These are phyloP conservation scores for Trametes sanguinea DNA, from an alignment of 768 basidiomycete species.

Conservation along the genomic window DNA sequence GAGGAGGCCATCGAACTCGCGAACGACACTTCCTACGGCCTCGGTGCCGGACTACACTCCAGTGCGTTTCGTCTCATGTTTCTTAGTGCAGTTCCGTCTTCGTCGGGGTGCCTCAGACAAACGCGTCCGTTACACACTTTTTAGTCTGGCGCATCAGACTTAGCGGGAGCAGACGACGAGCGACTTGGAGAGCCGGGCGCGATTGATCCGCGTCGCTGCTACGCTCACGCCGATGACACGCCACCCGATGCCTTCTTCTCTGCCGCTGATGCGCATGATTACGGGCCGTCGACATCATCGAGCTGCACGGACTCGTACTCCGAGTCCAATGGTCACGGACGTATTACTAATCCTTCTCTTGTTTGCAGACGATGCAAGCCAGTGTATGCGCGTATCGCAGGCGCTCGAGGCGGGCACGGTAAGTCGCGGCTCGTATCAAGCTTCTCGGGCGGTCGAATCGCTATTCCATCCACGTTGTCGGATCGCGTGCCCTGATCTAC, in stretches of 20 bases:
- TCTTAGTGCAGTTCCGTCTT: not conserved
- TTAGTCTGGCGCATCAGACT: no score
- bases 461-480: not conserved
- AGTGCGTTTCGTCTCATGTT: conserved; percentile 46
- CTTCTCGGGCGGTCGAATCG: not conserved
- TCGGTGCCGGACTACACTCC: conserved; percentile 90
- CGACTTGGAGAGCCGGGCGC: not conserved
- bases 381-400: conserved; percentile 87
- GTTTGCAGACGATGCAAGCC: conserved; percentile 68
- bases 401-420: conserved; percentile 90
- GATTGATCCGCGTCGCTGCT: not conserved
- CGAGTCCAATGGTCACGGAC: not conserved
- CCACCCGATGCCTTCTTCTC: not conserved
- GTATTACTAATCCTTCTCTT: conserved; percentile 20
- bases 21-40: conserved; percentile 87
- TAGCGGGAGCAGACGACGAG: no score
- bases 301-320: not conserved
- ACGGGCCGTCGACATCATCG: no score
- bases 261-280: not conserved
- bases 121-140: not conserved
- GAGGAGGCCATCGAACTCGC: conserved; percentile 83
- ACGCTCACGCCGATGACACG: not conserved
- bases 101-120: not conserved
- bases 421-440: conserved; percentile 29
- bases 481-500: conserved; percentile 8